Evolutionary conservation across 495 filamentous ascomycete genomes (phyloP), one percentile per base, ranked within the genome.

Genomic region (Talaromyces thailandensis): DNA sequence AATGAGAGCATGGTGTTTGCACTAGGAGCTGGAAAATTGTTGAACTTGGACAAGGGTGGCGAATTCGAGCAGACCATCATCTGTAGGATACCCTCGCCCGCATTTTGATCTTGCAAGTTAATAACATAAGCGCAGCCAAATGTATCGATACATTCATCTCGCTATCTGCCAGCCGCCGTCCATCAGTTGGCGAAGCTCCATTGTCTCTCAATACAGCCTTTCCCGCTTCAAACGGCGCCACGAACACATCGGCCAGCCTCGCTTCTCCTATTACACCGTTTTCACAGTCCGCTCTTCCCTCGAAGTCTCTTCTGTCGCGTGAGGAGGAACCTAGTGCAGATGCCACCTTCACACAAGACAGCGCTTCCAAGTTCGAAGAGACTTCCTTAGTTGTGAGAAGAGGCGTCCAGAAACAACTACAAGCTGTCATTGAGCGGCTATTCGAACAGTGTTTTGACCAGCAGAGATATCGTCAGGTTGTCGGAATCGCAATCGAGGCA

Each of bases 51-150:
- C 65, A 84, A 87, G 60, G 87, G 88, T 56, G 91, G 92, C 71
- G 95, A 99, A 80, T 99, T 95, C 71, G 95, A 98, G 72, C 92
- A 99, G 78, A 99, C 95, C 29, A 98, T 99, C 70, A 92, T 98
- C 71, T 89, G 59, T 61, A 61, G 25, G 59, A 50, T 11, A 28
- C 40, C 4, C 12, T 25, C n/a, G 0, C 8, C 16, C 23, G n/a
- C 21, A 18, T 1, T 26, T 26, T 35, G 8, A 45, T 81, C 74
- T 86, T 74, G 64, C 76, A 28, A 59, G 3, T 37, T n/a, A 55
- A 29, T 63, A 64, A 62, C 29, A 43, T 32, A 21, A 45, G 25
- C 59, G 40, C 65, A 85, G 86, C 93, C 23, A 96, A 94, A 82
- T 99, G 95, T 70, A 85, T 99, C 68, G 95, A 99, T 73, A 94